Percentiles rank a stretch among this genome's conserved stretches.
Evolutionary conservation across 2,329 filamentous ascomycete genomes (phyloP).

Genomic region (Epichloe uncinata): DNA sequence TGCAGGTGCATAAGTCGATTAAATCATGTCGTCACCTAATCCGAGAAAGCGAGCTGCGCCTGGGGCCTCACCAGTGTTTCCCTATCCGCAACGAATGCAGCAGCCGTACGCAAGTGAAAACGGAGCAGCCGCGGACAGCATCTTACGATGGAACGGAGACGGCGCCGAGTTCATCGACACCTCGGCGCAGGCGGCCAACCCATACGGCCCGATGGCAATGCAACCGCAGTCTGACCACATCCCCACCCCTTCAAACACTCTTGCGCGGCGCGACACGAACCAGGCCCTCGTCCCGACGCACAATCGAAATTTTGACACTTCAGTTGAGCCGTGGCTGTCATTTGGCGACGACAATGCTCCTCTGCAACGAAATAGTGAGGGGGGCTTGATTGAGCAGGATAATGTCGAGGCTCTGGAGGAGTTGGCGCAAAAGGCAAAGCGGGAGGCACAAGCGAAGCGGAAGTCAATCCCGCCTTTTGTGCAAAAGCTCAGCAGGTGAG

Average conservation of each 20-base stretch:
- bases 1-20: conserved; percentile 1
- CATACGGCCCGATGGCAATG: conserved; percentile 26
- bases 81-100: conserved; percentile 37
- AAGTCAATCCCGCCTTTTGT: conserved; percentile 98
- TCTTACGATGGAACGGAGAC: conserved; percentile 33
- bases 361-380: conserved; percentile 23
- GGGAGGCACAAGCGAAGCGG: conserved; percentile 75
- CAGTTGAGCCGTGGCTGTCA: conserved; percentile 26
- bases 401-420: conserved; percentile 69
- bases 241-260: conserved; percentile 31
- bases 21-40: conserved; percentile 34
- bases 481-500: conserved; percentile 91
- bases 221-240: conserved; percentile 21
- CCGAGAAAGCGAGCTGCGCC: conserved; percentile 62
- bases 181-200: conserved; percentile 19
- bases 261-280: conserved; percentile 39
- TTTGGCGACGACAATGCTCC: conserved; percentile 29
- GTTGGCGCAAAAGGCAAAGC: conserved; percentile 67
- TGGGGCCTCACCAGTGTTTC: conserved; percentile 51
- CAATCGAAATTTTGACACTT: conserved; percentile 24
- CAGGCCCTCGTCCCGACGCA: conserved; percentile 34
- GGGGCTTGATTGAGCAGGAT: conserved; percentile 40
- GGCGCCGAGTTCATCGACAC: conserved; percentile 24
- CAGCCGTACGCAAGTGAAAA: conserved; percentile 31
- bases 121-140: conserved; percentile 33